Evolutionary conservation across 176 grass and related monocot species (phyloP), one percentile per base, ranked within the genome.

Genomic region (Musa acuminata): DNA sequence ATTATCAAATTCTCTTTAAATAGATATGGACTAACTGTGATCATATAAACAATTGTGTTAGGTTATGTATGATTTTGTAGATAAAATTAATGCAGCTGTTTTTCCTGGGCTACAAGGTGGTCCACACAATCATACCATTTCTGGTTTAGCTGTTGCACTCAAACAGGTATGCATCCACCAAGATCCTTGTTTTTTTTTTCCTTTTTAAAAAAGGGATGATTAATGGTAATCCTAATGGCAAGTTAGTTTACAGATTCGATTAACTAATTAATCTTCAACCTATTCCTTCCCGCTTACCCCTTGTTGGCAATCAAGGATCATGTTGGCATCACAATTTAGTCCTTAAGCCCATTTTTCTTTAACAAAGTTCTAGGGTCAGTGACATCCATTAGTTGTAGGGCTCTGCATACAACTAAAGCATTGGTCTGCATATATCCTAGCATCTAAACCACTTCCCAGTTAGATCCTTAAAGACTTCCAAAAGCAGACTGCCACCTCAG

Each of bases 91-190:
- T 80, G 91, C 90, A 72, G 88, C 91, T 7, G 96, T 99, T 62
- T 99, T 99, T 82, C 96, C 91, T 11, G 96, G 96, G 72, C 88
- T 99, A 67, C 96, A 99, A 91, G 96, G 96, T 69, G 96, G 96
- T 22, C 96, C 96, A 20, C 96, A 99, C 69, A 99, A 99, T 68
- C 96, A 99, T 84, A 99, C 96, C 25, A 99, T 99, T 75, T 72
- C 91, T 86, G 96, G 96, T 67, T 86, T 99, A 72, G 96, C 96
- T 77, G 91, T 99, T 84, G 96, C 96, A 8, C 91, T 99, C 75
- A 99, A 99, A 84, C 96, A 99, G 91, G 96, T 99, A 9, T 19
- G 71, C 11, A n/a, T 9, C 1, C n/a, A 20, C 16, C 21, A 12
- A 52, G 8, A 71, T 71, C 14, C 68, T 8, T 13, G 24, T 2